Evolutionary conservation across 257 asterid genomes (phyloP).

Genomic region (Leptodermis oblonga): DNA sequence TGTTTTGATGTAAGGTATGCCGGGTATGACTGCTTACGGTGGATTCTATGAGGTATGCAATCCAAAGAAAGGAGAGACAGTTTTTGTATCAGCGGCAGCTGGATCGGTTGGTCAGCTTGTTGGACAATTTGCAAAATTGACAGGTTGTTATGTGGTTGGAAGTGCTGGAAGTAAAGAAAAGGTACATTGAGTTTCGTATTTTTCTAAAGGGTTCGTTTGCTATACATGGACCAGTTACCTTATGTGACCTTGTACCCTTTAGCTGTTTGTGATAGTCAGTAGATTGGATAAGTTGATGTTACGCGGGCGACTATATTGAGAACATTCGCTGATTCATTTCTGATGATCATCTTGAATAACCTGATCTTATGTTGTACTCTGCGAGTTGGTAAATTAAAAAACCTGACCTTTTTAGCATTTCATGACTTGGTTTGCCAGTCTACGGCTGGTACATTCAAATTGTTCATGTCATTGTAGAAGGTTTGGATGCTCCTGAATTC

Average conservation of each 20-base stretch:
- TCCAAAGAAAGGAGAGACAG: neutral
- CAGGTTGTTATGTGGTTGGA: neutral
- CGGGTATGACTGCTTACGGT: constrained; percentile 1
- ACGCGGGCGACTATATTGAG: too few species aligned
- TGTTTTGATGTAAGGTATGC: constrained; percentile 5
- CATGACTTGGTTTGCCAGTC: too few species aligned
- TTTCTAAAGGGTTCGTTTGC: neutral
- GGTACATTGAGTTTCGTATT: neutral
- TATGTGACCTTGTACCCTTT: neutral
- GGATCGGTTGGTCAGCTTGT: neutral
- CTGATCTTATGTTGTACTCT: too few species aligned
- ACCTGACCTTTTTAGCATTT: too few species aligned
- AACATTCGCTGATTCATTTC: too few species aligned
- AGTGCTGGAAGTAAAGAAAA: neutral
- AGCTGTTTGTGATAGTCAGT: too few species aligned
- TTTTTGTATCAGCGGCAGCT: neutral
- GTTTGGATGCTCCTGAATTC: too few species aligned
- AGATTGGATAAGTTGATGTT: too few species aligned
- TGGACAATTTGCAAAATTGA: neutral
- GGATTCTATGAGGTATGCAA: constrained; percentile 1
- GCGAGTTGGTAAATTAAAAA: too few species aligned
- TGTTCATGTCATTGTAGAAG: too few species aligned
- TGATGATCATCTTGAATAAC: too few species aligned
- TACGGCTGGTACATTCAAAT: too few species aligned
- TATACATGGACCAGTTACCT: neutral